Percentiles rank a stretch among this genome's conserved stretches.
Evolutionary conservation across 2,329 filamentous ascomycete genomes (phyloP).

Genomic region (Claviceps paspali): DNA sequence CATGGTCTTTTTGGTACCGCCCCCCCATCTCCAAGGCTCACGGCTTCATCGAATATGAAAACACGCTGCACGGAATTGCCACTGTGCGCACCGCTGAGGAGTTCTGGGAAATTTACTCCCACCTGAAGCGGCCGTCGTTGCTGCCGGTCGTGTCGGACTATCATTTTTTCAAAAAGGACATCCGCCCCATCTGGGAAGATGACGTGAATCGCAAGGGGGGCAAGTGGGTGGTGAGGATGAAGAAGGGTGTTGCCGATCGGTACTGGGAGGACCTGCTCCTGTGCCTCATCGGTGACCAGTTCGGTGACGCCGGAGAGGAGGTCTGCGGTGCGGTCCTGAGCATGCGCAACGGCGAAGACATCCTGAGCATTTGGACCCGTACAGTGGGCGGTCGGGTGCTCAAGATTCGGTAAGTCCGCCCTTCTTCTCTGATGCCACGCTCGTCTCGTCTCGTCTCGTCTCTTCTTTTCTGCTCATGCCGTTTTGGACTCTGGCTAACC

Average conservation of each 20-base stretch:
- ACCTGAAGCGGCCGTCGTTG: constrained; percentile 76
- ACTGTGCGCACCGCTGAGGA: constrained; percentile 71
- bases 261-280: constrained; percentile 94
- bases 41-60: constrained; percentile 78
- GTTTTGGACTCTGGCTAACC: neutral
- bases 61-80: constrained; percentile 80
- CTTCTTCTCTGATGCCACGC: neutral
- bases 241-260: constrained; percentile 91
- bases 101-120: constrained; percentile 78
- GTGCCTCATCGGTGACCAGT: constrained; percentile 86
- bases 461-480: no score
- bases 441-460: no score
- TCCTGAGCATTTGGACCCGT: constrained; percentile 94
- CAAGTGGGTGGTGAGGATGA: constrained; percentile 93
- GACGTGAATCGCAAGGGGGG: constrained; percentile 91
- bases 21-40: constrained; percentile 94
- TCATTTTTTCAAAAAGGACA: constrained; percentile 93
- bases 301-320: constrained; percentile 81
- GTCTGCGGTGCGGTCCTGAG: constrained; percentile 91
- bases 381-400: constrained; percentile 86
- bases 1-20: constrained; percentile 95
- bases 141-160: constrained; percentile 92
- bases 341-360: constrained; percentile 89
- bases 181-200: constrained; percentile 96
- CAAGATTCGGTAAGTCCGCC: constrained; percentile 67